Percentiles rank a stretch among this genome's conserved stretches.
Conservation (phyloP, 352 stramenopile species). For the Phytophthora fragariae region DNA sequence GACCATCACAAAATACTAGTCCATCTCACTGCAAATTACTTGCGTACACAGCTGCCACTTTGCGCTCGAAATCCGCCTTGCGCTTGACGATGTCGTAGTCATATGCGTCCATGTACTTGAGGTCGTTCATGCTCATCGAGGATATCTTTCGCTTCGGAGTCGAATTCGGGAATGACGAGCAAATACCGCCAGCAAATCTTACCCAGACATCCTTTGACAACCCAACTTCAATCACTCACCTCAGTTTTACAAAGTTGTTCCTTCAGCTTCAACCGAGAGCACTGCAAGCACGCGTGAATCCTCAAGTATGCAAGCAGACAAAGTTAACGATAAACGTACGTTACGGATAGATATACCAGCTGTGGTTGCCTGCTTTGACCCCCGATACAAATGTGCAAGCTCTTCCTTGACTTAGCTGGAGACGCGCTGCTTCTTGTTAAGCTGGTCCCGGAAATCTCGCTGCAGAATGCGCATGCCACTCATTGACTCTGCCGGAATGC, state of each 20-base stretch:
- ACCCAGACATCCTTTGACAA: conserved; percentile 23
- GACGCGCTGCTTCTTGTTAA: conserved; percentile 27
- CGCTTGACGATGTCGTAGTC: conserved; percentile 53
- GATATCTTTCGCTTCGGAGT: conserved; percentile 1
- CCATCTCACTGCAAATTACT: neutral
- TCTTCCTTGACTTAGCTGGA: conserved; percentile 4
- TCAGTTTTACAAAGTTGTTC: conserved; percentile 16
- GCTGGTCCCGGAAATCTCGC: conserved; percentile 36
- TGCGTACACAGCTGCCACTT: conserved; percentile 58
- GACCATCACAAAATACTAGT: conserved; percentile 5
- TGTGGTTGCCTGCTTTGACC: neutral
- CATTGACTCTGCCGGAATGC: conserved; percentile 26
- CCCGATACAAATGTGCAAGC: neutral
- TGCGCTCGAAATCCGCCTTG: conserved; percentile 56
- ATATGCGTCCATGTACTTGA: conserved; percentile 67
- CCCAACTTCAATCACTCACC: conserved; percentile 35
- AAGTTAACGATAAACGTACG: neutral
- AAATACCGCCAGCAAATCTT: conserved; percentile 24
- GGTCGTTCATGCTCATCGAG: conserved; percentile 54
- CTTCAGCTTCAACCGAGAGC: neutral
- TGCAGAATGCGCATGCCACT: conserved; percentile 41
- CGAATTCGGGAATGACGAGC: conserved; percentile 24
- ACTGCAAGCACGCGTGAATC: neutral
- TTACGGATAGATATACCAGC: neutral
- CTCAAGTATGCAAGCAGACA: neutral